Evolutionary conservation across 495 filamentous ascomycete genomes (phyloP), one percentile per base, ranked within the genome.

Genomic region (Massariosphaeria phaeospora): DNA sequence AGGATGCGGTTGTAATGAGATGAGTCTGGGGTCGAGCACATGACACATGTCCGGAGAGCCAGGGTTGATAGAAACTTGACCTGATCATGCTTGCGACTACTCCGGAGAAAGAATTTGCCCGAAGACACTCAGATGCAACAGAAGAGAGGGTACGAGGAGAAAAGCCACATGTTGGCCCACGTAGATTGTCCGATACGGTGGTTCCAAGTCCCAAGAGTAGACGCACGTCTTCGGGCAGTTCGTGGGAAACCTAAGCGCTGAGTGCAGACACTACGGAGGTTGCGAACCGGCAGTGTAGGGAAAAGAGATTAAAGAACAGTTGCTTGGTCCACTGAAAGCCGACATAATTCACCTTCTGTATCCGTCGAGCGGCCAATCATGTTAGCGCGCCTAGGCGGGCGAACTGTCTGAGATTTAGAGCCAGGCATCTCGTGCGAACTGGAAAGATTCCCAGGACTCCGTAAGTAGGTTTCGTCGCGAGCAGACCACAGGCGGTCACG

Each of bases 281-380:
- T 40, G 20, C 31, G 48, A 13, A 56, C 48, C 48, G 43, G 33
- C 9, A 20, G 23, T 10, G n/a, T 17, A 23, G 29, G 26, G 9
- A 17, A 29, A 38, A 40, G n/a, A 48, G 25, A 46, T 46, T 33
- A 38, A 56, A 25, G 33, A 18, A 30, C 13, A 13, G 7, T 33
- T 24, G 15, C n/a, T 21, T 2, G 4, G 33, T 23, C 52, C 44
- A 55, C 39, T 48, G 15, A 35, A 15, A 47, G 2, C 24, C 13
- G 2, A 10, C 15, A 31, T 29, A 20, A 48, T 40, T 34, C 13
- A 48, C 52, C 44, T 48, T 34, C 52, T 42, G 3, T 41, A 30
- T 48, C 36, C 33, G 43, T 48, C 35, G 6, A 40, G 9, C 5
- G 35, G 11, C 52, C 34, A 56, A 48, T 56, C 33, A 48, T 21